phyloP scores from a whole-genome alignment of 768 basidiomycete genomes.

The Clavaria fumosa region DNA sequence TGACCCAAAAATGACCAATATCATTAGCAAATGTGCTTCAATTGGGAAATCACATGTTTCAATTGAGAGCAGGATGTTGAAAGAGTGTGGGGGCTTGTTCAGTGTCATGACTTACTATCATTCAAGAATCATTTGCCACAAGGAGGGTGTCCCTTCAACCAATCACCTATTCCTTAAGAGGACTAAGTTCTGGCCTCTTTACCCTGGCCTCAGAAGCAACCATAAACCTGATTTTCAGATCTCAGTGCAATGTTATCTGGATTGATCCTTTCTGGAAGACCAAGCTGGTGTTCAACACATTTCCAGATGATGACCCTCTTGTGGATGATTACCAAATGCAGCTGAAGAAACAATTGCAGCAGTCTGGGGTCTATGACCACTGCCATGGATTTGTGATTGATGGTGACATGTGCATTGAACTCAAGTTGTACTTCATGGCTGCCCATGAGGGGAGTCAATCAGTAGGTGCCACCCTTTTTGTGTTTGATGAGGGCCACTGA shows the following conservation, averaged over 20 bases:
- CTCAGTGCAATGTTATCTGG: constrained; percentile 4
- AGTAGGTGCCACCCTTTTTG: constrained; percentile 2
- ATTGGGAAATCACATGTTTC: neutral
- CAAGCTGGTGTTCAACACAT: constrained; percentile 4
- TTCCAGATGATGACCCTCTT: constrained; percentile 1
- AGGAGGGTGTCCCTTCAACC: constrained; percentile 1
- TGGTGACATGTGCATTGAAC: constrained; percentile 9
- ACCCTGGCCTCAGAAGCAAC: neutral
- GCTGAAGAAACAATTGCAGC: constrained; percentile 4
- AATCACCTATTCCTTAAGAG: constrained; percentile 4
- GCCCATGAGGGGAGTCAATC: constrained; percentile 2
- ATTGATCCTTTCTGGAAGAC: constrained; percentile 3
- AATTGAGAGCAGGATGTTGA: neutral
- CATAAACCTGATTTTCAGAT: neutral
- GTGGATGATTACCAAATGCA: neutral
- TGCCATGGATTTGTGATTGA: constrained; percentile 9
- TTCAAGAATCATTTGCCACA: constrained; percentile 1
- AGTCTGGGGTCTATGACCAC: constrained; percentile 2
- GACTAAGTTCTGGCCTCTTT: constrained; percentile 2
- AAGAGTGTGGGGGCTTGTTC: neutral
- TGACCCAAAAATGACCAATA: neutral
- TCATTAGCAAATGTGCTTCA: neutral
- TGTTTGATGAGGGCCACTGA: neutral
- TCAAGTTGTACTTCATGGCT: constrained; percentile 6
- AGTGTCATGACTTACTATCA: neutral